Conservation (phyloP, 768 basidiomycete genomes). For the Krasilnikovozyma curviuscula region DNA sequence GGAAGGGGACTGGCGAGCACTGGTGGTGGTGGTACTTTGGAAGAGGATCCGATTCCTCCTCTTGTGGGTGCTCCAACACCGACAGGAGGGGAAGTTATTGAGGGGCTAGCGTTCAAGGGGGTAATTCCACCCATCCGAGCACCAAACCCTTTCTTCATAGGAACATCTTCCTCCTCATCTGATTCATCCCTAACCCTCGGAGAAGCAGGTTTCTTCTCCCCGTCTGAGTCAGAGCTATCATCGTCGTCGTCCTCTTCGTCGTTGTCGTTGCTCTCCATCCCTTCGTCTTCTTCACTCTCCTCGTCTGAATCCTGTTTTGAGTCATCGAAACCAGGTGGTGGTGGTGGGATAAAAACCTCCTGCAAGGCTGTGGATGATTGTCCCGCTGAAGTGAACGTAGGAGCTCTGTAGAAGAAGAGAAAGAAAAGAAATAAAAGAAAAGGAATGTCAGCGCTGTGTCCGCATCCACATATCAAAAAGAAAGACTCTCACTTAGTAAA, state of each 20-base stretch:
- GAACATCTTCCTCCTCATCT: slow-evolving; percentile 2
- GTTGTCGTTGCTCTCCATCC: background rate
- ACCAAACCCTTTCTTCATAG: background rate
- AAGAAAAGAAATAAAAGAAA: background rate
- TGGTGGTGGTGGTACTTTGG: background rate
- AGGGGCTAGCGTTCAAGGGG: background rate
- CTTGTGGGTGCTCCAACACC: background rate
- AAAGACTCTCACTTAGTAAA: slow-evolving; percentile 6
- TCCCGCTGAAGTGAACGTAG: background rate
- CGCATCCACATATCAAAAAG: background rate
- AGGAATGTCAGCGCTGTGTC: no score
- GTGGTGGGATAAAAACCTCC: background rate
- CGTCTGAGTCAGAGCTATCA: background rate
- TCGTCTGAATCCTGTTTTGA: background rate
- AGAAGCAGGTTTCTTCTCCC: background rate
- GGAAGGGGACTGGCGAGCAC: background rate
- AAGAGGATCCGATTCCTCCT: background rate
- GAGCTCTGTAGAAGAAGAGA: slow-evolving; percentile 1
- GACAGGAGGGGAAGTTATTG: background rate
- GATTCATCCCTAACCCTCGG: slow-evolving; percentile 2
- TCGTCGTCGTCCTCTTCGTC: background rate
- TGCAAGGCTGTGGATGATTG: background rate
- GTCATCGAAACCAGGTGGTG: background rate
- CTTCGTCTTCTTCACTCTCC: background rate
- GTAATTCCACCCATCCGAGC: background rate